Base-by-base conservation (phyloP, 768 basidiomycete genomes). In the Lentinula raphanica region DNA sequence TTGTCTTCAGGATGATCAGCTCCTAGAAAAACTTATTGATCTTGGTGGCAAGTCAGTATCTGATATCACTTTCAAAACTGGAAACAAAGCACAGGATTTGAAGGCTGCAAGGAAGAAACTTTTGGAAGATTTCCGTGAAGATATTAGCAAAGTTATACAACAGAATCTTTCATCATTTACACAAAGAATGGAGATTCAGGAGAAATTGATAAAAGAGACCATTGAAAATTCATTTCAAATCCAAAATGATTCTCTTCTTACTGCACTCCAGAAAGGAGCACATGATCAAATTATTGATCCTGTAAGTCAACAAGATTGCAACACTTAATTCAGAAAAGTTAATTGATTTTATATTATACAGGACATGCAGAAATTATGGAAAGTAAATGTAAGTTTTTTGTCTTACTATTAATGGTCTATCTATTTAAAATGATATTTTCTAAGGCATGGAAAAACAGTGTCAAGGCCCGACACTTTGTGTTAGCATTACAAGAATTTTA, bases 341-440 rank as follows among this genome's bases (percentile, higher is more conserved):
- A n/a, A n/a, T n/a, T n/a, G n/a, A 13, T 38, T 23, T 13, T 36
- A 21, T 12, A 1, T 19, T 9, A 21, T 27, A 3, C 58, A 75
- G 72, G 73, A 75, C 42, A 64, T 76, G 17, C 68, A 68, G 32
- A 60, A 63, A 21, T 65, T 76, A 8, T 75, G 75, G 75, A 72
- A 70, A 60, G 73, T 74, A 23, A 75, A 73, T 72, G 74, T 72
- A 49, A 28, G 67, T 42, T 13, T 39, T 48, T 27, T 19, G n/a
- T 42, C n/a, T 21, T n/a, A n/a, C n/a, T n/a, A n/a, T n/a, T n/a
- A n/a, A n/a, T n/a, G 12, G 21, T 29, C 56, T 13, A 39, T 56
- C 9, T 6, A 19, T 5, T 13, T 25, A 11, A 25, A 48, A 5
- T 53, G 23, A 2, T 9, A 44, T 1, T 15, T 21, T 36, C n/a